Evolutionary conservation across 805 yeast species (phyloP).

Genomic region (Ogataea henricii): DNA sequence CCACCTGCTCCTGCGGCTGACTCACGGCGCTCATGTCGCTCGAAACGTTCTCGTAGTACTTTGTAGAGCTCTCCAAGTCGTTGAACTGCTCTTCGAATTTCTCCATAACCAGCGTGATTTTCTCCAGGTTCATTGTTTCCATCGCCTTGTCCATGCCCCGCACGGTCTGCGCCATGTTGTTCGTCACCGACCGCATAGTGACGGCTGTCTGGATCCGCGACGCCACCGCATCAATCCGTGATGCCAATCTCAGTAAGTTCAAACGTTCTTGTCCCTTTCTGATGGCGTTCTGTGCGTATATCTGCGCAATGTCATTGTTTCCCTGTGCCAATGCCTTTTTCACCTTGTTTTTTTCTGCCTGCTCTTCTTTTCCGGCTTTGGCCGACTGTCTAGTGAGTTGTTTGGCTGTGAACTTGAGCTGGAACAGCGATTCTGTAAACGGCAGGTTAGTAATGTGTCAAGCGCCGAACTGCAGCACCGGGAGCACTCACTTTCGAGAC

Average conservation of each 20-base stretch:
- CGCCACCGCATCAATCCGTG: conserved; percentile 94
- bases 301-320: conserved; percentile 86
- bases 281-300: conserved; percentile 95
- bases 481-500: conserved; percentile 42
- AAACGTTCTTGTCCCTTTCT: conserved; percentile 86
- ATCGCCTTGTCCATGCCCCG: conserved; percentile 96
- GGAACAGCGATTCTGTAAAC: conserved; percentile 59
- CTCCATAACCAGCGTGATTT: conserved; percentile 93
- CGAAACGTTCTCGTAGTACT: conserved; percentile 90
- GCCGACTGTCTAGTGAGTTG: conserved; percentile 88
- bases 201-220: conserved; percentile 96
- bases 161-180: conserved; percentile 90
- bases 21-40: conserved; percentile 82
- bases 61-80: conserved; percentile 90
- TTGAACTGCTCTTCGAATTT: conserved; percentile 95
- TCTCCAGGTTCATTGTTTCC: conserved; percentile 92
- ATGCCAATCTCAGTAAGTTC: conserved; percentile 76
- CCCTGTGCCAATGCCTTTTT: conserved; percentile 88
- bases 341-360: conserved; percentile 80
- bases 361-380: conserved; percentile 88
- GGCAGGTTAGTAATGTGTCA: conserved; percentile 16
- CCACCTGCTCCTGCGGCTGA: conserved; percentile 96
- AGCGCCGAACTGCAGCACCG: not conserved
- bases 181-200: conserved; percentile 93
- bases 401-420: conserved; percentile 87